Percentiles rank a stretch among this genome's conserved stretches.
Conservation (phyloP, 805 yeast genomes). For the Kazachstania kunashirensis region DNA sequence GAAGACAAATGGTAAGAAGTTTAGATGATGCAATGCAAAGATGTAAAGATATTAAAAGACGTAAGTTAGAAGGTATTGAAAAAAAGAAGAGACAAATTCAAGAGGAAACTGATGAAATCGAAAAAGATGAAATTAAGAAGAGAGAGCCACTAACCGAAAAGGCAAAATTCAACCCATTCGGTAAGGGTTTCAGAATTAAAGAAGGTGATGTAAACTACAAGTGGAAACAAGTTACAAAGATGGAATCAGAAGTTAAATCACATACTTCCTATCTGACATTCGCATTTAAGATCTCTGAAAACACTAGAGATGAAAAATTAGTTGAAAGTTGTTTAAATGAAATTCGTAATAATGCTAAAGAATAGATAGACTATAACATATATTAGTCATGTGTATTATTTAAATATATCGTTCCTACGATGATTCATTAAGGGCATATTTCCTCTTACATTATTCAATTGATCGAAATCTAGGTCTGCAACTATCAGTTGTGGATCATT, state of each 20-base stretch:
- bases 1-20: constrained; percentile 76
- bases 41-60: constrained; percentile 64
- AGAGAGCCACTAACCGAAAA: constrained; percentile 29
- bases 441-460: constrained; percentile 41
- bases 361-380: background rate
- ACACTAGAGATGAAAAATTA: constrained; percentile 12
- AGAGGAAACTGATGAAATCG: constrained; percentile 21
- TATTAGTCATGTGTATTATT: background rate
- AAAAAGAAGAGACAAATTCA: constrained; percentile 35
- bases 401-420: constrained; percentile 38
- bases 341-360: background rate
- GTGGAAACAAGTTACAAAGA: constrained; percentile 79
- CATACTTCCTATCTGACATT: constrained; percentile 93
- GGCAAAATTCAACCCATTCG: constrained; percentile 81
- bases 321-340: background rate
- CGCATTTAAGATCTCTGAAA: constrained; percentile 45
- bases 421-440: constrained; percentile 76
- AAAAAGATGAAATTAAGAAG: constrained; percentile 9
- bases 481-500: constrained; percentile 39
- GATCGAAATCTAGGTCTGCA: constrained; percentile 57
- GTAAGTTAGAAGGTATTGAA: constrained; percentile 59
- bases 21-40: constrained; percentile 74
- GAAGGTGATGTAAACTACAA: constrained; percentile 77
- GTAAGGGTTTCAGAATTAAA: constrained; percentile 70
- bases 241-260: constrained; percentile 78